Evolutionary conservation across 192 early-diverging fungal genomes (phyloP), one percentile per base, ranked within the genome.

Genomic region (Kappamyces sp.): DNA sequence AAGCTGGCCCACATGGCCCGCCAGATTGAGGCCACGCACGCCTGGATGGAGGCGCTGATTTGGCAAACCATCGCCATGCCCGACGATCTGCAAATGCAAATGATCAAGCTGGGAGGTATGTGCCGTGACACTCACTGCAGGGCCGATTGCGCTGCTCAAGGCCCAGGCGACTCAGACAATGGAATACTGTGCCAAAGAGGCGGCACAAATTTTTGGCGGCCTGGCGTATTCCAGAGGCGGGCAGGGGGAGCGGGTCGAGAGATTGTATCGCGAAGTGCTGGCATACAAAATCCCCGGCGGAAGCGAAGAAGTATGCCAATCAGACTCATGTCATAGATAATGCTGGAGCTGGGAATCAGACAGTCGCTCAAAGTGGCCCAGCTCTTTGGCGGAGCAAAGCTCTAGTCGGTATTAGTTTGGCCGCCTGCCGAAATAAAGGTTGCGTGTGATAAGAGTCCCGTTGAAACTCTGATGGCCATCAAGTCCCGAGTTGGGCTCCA

Each of bases 131-230:
- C 13, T 55, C 39, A 41, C 61, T 4, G 83, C 78, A 58, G 86
- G 86, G 5, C 80, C 82, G 1, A 86, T 87, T 68, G 86, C 86
- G 6, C 62, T 87, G 31, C 69, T 84, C 63, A 87, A 87, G 65
- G 86, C 84, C n/a, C 84, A 88, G 49, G 43, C 77, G 0, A 86
- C 86, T 5, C 84, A 79, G 47, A 86, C 83, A 0, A 77, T 87
- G 49, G 85, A 87, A 51, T 87, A 64, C 66, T 88, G 86, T 61
- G 86, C 84, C 33, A 79, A 84, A 52, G 86, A 87, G 68, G 85
- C 86, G 8, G 68, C 80, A 13, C 86, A 87, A 65, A 87, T 87
- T 42, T 88, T 87, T 71, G 86, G 86, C 61, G 86, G 86, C 43
- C 48, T 87, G n/a, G 67, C 82, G 0, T 87, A 87, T 41, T 76